Evolutionary conservation across 1,284 basidiomycete genomes (phyloP).

Genomic region (Sphaerobolus stellatus): DNA sequence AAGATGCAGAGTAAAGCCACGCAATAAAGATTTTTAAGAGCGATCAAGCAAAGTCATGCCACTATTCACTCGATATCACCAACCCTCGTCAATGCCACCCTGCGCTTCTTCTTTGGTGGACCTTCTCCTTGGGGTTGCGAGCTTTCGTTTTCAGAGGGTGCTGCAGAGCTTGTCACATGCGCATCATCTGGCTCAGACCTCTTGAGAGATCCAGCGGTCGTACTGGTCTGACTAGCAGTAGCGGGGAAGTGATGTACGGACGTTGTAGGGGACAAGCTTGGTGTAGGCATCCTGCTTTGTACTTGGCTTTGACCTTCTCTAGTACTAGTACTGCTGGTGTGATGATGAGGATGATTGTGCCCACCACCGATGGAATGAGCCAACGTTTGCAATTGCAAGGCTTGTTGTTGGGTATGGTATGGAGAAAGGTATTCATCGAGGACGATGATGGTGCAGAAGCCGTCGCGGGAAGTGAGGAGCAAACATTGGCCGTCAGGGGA

Average conservation of each 20-base stretch:
- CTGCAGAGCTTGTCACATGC: constrained; percentile 6
- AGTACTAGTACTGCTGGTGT: constrained; percentile 41
- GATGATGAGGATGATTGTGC: constrained; percentile 31
- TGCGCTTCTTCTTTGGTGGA: constrained; percentile 86
- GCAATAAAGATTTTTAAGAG: too few relatives aligned
- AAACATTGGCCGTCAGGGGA: constrained; percentile 94
- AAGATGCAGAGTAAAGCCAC: too few relatives aligned
- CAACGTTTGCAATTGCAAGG: constrained; percentile 82
- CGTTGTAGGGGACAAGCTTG: constrained; percentile 50
- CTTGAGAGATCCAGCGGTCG: constrained; percentile 3
- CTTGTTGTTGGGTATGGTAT: constrained; percentile 85
- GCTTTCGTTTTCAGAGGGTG: constrained; percentile 6
- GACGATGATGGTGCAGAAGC: constrained; percentile 93
- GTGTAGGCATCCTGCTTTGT: constrained; percentile 51
- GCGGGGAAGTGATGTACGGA: too few relatives aligned
- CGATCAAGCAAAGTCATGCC: too few relatives aligned
- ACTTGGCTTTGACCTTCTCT: constrained; percentile 55
- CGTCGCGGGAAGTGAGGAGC: constrained; percentile 90
- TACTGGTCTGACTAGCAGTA: constrained; percentile 27
- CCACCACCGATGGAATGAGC: constrained; percentile 74
- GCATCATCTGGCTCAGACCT: not conserved
- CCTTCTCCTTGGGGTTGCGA: constrained; percentile 26
- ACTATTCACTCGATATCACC: constrained; percentile 59
- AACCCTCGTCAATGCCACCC: constrained; percentile 76
- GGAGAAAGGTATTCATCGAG: constrained; percentile 88